A percentile compares a stretch with the other conserved stretches of the same genome.
phyloP scores from a whole-genome alignment of 306 rosid species.

The Carpinus fangiana region DNA sequence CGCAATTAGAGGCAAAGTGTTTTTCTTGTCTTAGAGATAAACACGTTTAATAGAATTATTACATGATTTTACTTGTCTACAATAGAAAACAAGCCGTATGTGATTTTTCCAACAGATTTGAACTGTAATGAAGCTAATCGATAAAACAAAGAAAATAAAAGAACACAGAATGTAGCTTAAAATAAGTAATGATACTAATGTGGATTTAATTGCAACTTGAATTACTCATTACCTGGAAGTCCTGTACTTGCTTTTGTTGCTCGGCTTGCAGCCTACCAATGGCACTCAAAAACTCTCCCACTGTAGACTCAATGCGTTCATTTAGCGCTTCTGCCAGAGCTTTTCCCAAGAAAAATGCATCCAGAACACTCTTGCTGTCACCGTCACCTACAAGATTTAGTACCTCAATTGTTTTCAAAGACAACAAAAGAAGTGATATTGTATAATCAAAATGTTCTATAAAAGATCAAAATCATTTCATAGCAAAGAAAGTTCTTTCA shows the following conservation, averaged over 20 bases:
- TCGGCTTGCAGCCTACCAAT: constrained; percentile 94
- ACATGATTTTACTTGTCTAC: not conserved
- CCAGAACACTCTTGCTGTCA: constrained; percentile 71
- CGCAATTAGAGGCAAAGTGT: not conserved
- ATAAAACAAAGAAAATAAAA: not conserved
- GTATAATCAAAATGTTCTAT: not conserved
- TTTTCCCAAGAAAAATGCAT: constrained; percentile 96
- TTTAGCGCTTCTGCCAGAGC: constrained; percentile 90
- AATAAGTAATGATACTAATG: constrained; percentile 8
- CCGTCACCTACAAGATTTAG: constrained; percentile 59
- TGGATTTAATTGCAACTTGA: constrained; percentile 7
- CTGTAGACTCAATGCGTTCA: constrained; percentile 83
- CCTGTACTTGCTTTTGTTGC: constrained; percentile 75
- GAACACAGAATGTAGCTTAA: not conserved
- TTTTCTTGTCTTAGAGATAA: not conserved
- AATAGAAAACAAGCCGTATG: not conserved
- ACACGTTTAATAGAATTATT: not conserved
- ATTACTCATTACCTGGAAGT: constrained; percentile 65
- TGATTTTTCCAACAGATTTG: not conserved
- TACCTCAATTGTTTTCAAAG: constrained; percentile 8
- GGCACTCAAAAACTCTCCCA: constrained; percentile 76
- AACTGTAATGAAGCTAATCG: not conserved
- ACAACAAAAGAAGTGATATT: not conserved
- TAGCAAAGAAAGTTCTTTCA: not conserved
- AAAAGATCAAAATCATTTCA: not conserved